Base-by-base conservation (phyloP, 176 grass and related monocot genomes). In the Oryza rufipogon region DNA sequence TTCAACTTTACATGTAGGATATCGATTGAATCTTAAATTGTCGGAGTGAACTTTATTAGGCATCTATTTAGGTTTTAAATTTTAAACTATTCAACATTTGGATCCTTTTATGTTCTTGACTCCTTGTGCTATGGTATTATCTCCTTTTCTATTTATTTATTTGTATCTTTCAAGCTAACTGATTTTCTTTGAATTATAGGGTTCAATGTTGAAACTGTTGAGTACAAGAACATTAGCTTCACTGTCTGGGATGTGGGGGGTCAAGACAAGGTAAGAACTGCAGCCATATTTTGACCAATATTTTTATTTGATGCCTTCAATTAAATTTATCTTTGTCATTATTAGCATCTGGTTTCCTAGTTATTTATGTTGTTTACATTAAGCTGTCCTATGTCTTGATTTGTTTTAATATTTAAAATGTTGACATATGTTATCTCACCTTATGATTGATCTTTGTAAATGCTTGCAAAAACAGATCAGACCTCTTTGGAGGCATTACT, bases 191-290 rank as follows among this genome's bases (percentile, higher is more conserved):
- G 30, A 46, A 81, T 71, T 80, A 48, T 71, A 89, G 92, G 92
- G 13, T 94, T 94, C 80, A 94, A 91, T 89, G 92, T 94, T 26
- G 89, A 94, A 77, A 94, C 92, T 71, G 92, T 94, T 7, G 92
- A 94, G 80, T 94, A 94, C 86, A 94, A 94, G 83, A 94, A 91
- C 80, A 94, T 94, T 84, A 94, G 92, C 80, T 94, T 94, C 86
- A 94, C 89, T 7, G 92, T 94, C 17, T 94, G 92, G 92, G 92
- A 94, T 85, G 92, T 94, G 5, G 89, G 92, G 89, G 89, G 92
- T 91, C 92, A 94, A 77, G 89, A 94, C 83, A 94, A 94, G 92
- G 92, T 91, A 89, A 66, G 8, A 66, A 32, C 8, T 63, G 20
- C 20, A 11, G 20, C 58, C 3, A 60, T 60, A 22, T 60, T n/a